Evolutionary conservation across 2,329 filamentous ascomycete genomes (phyloP), one percentile per base, ranked within the genome.

Genomic region (Magnaporthales sp.): DNA sequence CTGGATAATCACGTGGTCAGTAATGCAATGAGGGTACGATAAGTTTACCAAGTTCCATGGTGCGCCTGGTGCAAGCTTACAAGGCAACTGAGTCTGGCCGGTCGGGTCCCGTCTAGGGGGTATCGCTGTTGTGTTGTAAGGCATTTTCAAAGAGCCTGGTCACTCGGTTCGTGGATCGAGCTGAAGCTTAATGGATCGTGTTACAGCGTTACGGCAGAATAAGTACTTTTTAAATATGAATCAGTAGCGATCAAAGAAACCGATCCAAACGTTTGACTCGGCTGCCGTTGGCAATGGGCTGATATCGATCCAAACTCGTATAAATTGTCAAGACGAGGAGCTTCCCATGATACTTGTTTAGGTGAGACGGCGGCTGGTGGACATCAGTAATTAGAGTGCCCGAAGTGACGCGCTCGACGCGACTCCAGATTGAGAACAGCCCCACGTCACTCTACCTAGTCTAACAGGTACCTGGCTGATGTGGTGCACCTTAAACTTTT

Each of bases 71-170:
- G 10, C 15, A 29, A 58, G 64, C 91, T 78, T 82, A 97, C 94
- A 82, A 9, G 94, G 94, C 32, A 98, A 86, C 71, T 92, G 90
- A 26, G 91, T 91, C 70, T 92, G 89, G 71, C 94, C 94, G 2
- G 91, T 96, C 62, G 91, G 86, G 78, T 96, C 92, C 75, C 91
- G 89, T 15, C 90, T 82, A 54, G 91, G 91, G 70, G 90, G 86
- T 67, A 95, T 95, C 22, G 91, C 89, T 3, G 89, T 88, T 71
- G 91, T 94, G 79, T 97, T 97, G 81, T 95, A 93, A 29, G 93
- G 91, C 93, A 98, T 97, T 6, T 38, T 27, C 22, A n/a, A 15
- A 27, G 24, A 19, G 24, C 19, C 6, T 60, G 56, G 19, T 60
- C 51, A 26, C 56, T 29, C 8, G 26, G 27, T 19, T 15, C 26